Evolutionary conservation across 202 grass and related monocot genomes (phyloP).

Genomic region (Panicum virgatum): DNA sequence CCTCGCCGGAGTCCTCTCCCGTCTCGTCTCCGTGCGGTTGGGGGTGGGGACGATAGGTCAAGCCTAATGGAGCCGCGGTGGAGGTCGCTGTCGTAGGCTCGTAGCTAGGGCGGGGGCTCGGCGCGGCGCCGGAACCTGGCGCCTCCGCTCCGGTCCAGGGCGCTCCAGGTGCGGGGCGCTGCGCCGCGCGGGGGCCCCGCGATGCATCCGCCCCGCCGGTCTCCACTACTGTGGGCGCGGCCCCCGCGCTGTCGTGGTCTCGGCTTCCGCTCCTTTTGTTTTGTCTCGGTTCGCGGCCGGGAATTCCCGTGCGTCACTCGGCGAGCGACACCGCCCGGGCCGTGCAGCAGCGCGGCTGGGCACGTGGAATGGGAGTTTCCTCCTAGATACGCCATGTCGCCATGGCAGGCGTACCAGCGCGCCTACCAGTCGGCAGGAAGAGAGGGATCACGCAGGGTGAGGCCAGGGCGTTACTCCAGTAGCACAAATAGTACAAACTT

Average conservation of each 20-base stretch:
- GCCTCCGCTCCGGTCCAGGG: background rate
- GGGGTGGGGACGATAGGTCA: background rate
- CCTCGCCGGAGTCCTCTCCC: background rate
- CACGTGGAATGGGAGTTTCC: no score
- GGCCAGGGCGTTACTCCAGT: no score
- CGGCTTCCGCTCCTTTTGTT: background rate
- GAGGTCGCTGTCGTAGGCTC: slow-evolving; percentile 29
- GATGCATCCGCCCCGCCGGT: slow-evolving; percentile 7
- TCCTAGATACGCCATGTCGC: no score
- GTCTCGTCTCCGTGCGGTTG: no score
- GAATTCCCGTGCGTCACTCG: background rate
- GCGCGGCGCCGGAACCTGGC: background rate
- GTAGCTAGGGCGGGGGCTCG: background rate
- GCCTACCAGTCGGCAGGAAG: no score
- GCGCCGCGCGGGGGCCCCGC: slow-evolving; percentile 26
- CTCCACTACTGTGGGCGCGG: slow-evolving; percentile 11
- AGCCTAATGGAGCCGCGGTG: background rate
- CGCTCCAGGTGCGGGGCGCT: background rate
- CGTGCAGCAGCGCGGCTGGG: background rate
- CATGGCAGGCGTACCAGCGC: no score
- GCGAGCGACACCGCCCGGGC: background rate
- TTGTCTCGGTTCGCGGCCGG: background rate
- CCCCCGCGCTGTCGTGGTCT: background rate
- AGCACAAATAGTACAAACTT: no score
- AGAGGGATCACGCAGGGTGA: no score